Evolutionary conservation across 768 basidiomycete genomes (phyloP), one percentile per base, ranked within the genome.

Genomic region (Kwoniella bestiolae): DNA sequence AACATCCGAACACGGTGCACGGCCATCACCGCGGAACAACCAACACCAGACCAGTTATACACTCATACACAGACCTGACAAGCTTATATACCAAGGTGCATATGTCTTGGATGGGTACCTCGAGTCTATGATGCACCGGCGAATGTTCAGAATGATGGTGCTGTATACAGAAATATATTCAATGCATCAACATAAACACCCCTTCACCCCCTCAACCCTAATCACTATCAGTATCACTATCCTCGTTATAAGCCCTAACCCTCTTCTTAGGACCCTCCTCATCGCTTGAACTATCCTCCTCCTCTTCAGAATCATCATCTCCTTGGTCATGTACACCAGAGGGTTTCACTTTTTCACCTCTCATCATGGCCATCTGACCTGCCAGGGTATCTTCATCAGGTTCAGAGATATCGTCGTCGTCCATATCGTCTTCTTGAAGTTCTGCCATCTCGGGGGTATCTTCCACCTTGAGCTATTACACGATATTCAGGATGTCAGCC

Each of bases 331-430:
- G 72, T 87, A 91, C 55, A 92, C 81, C 41, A 91, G 80, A 64
- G 76, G 87, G 89, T 86, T 92, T 96, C 65, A 95, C 92, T 21
- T 86, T 71, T 3, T 89, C 90, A 3, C 94, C 94, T 47, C 91
- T 88, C 92, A 99, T 92, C 47, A 88, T 88, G 5, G 94, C 94
- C 92, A 98, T 95, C 84, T 99, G 96, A 7, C 96, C 96, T 4
- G 94, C 96, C 56, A 98, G 83, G 26, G 90, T 87, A 80, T 98
- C 96, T 81, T 98, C 96, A 31, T 98, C 96, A 0, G 96, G 96
- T 53, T 98, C 96, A 0, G 94, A 96, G 69, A 98, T 99, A 65
- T 96, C 94, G 75, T 97, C 94, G 35, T 95, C 94, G 23, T n/a
- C n/a, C n/a, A 83, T 85, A 61, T 85, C 83, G 44, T 89, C 89